phyloP scores from a whole-genome alignment of 108 stramenopile genomes.

The Skeletonema potamos region DNA sequence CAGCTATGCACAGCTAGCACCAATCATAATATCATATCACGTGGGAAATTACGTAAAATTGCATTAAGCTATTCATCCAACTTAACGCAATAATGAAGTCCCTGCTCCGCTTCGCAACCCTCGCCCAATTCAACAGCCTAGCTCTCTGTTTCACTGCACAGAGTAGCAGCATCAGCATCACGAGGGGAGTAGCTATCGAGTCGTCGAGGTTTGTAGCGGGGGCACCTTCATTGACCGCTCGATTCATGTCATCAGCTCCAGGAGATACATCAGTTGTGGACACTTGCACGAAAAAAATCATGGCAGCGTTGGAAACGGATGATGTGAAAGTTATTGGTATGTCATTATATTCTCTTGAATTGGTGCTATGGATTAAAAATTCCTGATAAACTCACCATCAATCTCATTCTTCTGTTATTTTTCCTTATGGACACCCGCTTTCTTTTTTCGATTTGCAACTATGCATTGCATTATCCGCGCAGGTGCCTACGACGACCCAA shows the following conservation, averaged over 20 bases:
- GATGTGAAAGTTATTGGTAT: slow-evolving; percentile 79
- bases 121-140: not conserved
- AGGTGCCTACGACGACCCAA: slow-evolving; percentile 90
- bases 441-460: not conserved
- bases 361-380: not conserved
- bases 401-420: not conserved
- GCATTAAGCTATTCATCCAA: too few relatives aligned
- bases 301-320: slow-evolving; percentile 67
- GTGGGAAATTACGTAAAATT: too few relatives aligned
- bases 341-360: slow-evolving; percentile 11
- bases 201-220: not conserved
- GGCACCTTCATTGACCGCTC: slow-evolving; percentile 1
- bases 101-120: not conserved
- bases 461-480: not conserved
- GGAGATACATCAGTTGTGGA: slow-evolving; percentile 71
- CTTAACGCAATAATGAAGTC: not conserved
- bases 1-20: too few relatives aligned
- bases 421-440: not conserved
- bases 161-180: not conserved
- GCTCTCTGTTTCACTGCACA: not conserved
- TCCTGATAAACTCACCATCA: not conserved
- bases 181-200: not conserved
- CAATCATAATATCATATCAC: too few relatives aligned
- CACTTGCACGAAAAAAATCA: slow-evolving; percentile 70
- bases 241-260: not conserved